Evolutionary conservation across 345 rosid genomes (phyloP).

Genomic region (Eutrema yunnanense): DNA sequence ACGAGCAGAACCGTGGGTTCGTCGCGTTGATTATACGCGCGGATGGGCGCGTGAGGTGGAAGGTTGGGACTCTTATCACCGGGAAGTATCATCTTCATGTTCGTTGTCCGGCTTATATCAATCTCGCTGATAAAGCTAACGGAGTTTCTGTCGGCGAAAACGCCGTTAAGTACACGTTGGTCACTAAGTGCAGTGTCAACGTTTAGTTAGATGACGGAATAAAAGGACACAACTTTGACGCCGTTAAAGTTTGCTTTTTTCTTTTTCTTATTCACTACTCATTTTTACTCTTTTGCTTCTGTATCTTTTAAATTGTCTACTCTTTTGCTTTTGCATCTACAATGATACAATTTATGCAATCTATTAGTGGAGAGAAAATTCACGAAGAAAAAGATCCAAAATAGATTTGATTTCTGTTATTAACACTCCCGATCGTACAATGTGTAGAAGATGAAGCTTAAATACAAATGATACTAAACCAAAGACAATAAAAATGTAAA

Average conservation of each 20-base stretch:
- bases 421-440: no score
- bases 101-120: constrained; percentile 48
- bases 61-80: constrained; percentile 51
- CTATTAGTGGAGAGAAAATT: no score
- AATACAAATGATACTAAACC: no score
- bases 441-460: no score
- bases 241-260: not conserved
- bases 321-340: no score
- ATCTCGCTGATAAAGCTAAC: constrained; percentile 35
- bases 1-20: constrained; percentile 49
- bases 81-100: constrained; percentile 59
- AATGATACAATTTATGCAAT: no score
- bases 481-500: no score
- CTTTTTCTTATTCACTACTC: no score
- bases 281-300: no score
- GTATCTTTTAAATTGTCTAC: no score
- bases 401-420: no score
- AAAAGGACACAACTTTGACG: not conserved
- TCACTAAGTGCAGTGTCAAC: constrained; percentile 53
- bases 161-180: constrained; percentile 63
- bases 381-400: no score
- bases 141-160: constrained; percentile 49
- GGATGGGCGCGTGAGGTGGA: constrained; percentile 83
- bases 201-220: constrained; percentile 30
- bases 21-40: constrained; percentile 47